Conservation (phyloP, 805 yeast genomes). For the Starmerella apis region DNA sequence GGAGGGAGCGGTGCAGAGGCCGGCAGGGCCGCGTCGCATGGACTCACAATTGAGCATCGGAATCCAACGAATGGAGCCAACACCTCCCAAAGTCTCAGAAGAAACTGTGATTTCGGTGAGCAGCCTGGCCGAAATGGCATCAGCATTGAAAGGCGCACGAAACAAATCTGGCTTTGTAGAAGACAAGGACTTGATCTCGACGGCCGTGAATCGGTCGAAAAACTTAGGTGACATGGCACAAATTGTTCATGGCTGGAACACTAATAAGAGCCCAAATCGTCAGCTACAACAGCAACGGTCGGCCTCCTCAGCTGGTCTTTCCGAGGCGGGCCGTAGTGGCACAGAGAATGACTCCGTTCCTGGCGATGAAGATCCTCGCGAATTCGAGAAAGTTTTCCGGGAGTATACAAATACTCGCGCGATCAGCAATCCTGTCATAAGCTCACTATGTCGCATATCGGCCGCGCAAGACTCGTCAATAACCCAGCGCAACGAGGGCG, state of each 20-base stretch:
- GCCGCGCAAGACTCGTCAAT: neutral
- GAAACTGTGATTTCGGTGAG: conserved; percentile 26
- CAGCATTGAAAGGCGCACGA: conserved; percentile 22
- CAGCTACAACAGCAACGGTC: neutral
- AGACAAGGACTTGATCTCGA: conserved; percentile 23
- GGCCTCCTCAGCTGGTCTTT: neutral
- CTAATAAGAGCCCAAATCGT: neutral
- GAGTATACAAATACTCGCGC: conserved; percentile 23
- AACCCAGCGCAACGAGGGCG: neutral
- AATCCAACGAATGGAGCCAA: conserved; percentile 24
- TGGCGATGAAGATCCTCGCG: conserved; percentile 21
- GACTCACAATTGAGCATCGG: conserved; percentile 20
- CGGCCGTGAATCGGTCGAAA: conserved; percentile 22
- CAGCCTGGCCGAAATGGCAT: conserved; percentile 25
- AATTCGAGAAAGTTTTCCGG: conserved; percentile 22
- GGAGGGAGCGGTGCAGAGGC: neutral
- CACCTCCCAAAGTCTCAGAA: conserved; percentile 25
- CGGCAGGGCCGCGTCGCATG: neutral
- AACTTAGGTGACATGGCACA: conserved; percentile 22
- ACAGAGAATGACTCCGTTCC: conserved; percentile 2
- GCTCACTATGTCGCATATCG: conserved; percentile 15
- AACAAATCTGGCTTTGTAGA: conserved; percentile 23
- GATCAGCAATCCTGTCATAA: conserved; percentile 20
- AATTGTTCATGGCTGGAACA: conserved; percentile 20
- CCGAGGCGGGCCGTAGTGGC: neutral